Base-by-base conservation (phyloP, 805 yeast genomes). In the Sugiyamaella qingdaonensis region DNA sequence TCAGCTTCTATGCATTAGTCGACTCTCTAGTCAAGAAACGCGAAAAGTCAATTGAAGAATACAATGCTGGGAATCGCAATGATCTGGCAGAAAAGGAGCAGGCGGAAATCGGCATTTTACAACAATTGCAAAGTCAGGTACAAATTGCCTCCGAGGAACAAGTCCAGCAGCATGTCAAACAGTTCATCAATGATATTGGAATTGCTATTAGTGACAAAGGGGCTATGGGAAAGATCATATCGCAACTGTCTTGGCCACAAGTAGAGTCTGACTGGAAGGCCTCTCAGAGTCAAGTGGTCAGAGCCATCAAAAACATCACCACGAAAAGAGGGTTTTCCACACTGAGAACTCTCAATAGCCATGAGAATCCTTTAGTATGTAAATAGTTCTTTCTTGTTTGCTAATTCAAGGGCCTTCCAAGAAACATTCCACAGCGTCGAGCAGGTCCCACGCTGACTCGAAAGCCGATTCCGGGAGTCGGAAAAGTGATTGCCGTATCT, bases 401-500 rank as follows among this genome's bases (percentile, higher is more conserved):
- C 62, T 59, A 59, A 62, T 60, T 18, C 13, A 37, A 75, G 78
- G 80, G 81, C 2, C 67, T 78, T 13, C 77, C 79, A 8, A 54
- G 73, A 52, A 56, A 51, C 33, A 39, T 51, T 56, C 54, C 75
- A 68, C 71, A 79, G 7, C 74, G 77, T 29, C 83, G 84, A 1
- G 64, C 84, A 1, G 87, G 88, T 0, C 67, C 81, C 9, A 77
- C 72, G 53, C 21, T 52, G 3, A 52, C 59, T 10, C 57, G 58
- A 36, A 79, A 75, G 54, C 67, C 68, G 14, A 78, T 88, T 32
- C 79, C 84, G 0, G 79, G 79, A n/a, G 92, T 86, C 1, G 68
- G 73, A 7, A 81, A 77, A 48, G 75, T 87, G 1, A 57, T 88
- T 0, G 74, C 87, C 1, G 90, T 86, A 0, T 76, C 89, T 0